A percentile compares a stretch with the other conserved stretches of the same genome.
Evolutionary conservation across 2,329 filamentous ascomycete species (phyloP).

Genomic region (Passalora sequoiae): DNA sequence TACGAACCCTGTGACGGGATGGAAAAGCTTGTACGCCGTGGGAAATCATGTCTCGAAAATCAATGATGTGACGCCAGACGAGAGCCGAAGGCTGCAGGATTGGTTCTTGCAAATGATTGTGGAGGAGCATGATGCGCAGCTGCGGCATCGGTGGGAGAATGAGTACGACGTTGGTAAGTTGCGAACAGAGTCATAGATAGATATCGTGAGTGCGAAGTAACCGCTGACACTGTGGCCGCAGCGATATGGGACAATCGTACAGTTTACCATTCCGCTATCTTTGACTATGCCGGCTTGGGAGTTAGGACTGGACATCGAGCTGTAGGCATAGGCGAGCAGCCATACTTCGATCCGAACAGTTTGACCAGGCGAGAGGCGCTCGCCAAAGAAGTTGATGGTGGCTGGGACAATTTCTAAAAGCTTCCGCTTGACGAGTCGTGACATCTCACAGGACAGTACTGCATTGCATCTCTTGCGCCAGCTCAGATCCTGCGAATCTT

Average conservation of each 20-base stretch:
- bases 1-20: constrained; percentile 57
- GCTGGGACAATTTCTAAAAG: constrained; percentile 1
- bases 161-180: constrained; percentile 35
- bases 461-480: background rate
- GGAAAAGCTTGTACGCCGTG: constrained; percentile 58
- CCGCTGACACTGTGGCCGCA: background rate
- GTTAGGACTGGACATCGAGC: background rate
- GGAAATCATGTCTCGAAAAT: constrained; percentile 52
- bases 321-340: background rate
- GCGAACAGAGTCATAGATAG: background rate
- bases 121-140: constrained; percentile 49
- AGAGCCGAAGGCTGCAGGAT: constrained; percentile 18
- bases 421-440: background rate
- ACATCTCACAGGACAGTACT: too few species aligned
- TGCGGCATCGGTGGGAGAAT: constrained; percentile 46
- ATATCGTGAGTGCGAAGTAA: too few species aligned
- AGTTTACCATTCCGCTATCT: background rate
- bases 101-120: constrained; percentile 34
- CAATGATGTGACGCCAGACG: constrained; percentile 43
- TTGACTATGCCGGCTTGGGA: background rate
- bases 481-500: background rate
- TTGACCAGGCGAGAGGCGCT: constrained; percentile 4
- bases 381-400: constrained; percentile 2
- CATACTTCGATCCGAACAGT: constrained; percentile 4
- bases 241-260: constrained; percentile 7